These are phyloP conservation scores for Solanum lycopersicoides DNA, from an alignment of 257 asterid species.

Conservation along the genomic window DNA sequence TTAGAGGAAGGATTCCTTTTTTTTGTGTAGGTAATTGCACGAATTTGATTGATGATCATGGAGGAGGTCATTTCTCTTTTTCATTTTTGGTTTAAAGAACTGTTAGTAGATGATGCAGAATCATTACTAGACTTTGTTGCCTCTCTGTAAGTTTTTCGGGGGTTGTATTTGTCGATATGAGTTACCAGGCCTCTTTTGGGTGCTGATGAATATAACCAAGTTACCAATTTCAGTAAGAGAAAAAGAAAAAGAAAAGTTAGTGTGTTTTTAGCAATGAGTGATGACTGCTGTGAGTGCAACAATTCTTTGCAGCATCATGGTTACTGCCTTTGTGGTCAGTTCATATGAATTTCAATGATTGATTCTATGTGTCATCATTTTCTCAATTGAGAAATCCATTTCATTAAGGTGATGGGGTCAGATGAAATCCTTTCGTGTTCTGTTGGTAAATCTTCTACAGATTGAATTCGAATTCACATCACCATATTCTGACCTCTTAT, in stretches of 20 bases:
- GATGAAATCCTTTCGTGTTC: not conserved
- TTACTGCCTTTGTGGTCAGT: not conserved
- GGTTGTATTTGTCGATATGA: not conserved
- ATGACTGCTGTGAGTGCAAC: not conserved
- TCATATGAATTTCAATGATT: not conserved
- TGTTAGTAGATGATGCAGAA: not conserved
- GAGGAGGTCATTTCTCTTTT: not conserved
- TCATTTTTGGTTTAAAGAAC: not conserved
- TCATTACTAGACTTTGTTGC: not conserved
- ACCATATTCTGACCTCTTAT: conserved; percentile 16
- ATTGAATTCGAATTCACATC: not conserved
- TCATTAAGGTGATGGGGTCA: not conserved
- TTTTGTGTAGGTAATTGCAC: not conserved
- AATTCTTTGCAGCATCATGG: not conserved
- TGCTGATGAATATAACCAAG: not conserved
- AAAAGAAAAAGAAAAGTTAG: not conserved
- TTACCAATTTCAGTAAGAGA: not conserved
- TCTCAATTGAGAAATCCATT: not conserved
- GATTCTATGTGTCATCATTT: not conserved
- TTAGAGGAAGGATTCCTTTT: not conserved
- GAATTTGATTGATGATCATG: not conserved
- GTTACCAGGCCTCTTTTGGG: not conserved
- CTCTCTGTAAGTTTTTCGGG: not conserved
- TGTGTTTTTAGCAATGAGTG: not conserved
- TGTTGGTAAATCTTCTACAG: not conserved